A percentile compares a stretch with the other conserved stretches of the same genome.
These are phyloP conservation scores for Suillus plorans DNA, from an alignment of 768 basidiomycete genomes.

Conservation along the genomic window DNA sequence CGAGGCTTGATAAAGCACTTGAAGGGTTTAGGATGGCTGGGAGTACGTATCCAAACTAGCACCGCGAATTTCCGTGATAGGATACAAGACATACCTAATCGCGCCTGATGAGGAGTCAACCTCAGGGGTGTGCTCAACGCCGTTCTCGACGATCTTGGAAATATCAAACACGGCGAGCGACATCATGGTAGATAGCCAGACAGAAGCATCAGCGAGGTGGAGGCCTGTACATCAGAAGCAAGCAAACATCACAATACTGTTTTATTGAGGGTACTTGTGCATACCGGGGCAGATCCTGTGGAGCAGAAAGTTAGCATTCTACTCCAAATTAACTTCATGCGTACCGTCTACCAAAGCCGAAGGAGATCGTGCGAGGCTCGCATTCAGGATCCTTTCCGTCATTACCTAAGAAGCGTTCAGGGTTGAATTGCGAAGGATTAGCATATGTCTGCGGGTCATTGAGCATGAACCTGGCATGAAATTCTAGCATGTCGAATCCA, in stretches of 20 bases:
- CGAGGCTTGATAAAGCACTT: slow-evolving; percentile 53
- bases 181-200: slow-evolving; percentile 37
- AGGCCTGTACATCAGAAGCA: slow-evolving; percentile 33
- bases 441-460: slow-evolving; percentile 40
- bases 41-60: neutral
- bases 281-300: slow-evolving; percentile 30
- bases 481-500: neutral
- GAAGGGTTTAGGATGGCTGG: slow-evolving; percentile 26
- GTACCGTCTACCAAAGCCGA: slow-evolving; percentile 70
- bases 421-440: slow-evolving; percentile 55
- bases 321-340: slow-evolving; percentile 15
- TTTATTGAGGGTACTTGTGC: neutral
- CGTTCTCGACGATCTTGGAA: slow-evolving; percentile 36
- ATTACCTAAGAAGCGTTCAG: slow-evolving; percentile 56
- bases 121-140: slow-evolving; percentile 43
- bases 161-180: slow-evolving; percentile 46
- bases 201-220: slow-evolving; percentile 44
- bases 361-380: slow-evolving; percentile 63
- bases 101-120: slow-evolving; percentile 53
- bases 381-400: slow-evolving; percentile 39
- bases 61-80: neutral
- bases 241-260: slow-evolving; percentile 16
- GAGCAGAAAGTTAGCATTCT: slow-evolving; percentile 8
- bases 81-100: slow-evolving; percentile 41
- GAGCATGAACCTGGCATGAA: slow-evolving; percentile 28